A percentile compares a stretch with the other conserved stretches of the same genome.
These are phyloP conservation scores for Yarrowia divulgata DNA, from an alignment of 805 yeast genomes.

Conservation along the genomic window DNA sequence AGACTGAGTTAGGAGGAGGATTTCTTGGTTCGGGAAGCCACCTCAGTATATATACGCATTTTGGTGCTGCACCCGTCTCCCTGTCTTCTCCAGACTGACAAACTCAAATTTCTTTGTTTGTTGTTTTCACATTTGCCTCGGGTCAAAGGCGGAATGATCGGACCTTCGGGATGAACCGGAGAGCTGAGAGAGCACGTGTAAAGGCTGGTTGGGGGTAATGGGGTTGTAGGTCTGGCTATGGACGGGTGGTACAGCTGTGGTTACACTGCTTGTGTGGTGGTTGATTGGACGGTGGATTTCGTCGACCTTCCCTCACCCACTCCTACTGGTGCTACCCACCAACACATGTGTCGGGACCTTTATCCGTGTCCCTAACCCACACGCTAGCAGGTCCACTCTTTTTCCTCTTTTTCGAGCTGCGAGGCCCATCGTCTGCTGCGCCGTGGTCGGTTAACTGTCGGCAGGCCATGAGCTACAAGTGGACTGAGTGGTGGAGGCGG, in stretches of 20 bases:
- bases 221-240: no score
- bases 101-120: constrained; percentile 38
- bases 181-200: constrained; percentile 3
- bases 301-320: neutral
- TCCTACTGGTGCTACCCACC: constrained; percentile 14
- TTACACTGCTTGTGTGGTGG: no score
- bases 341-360: constrained; percentile 13
- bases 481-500: neutral
- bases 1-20: neutral
- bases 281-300: no score
- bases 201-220: neutral
- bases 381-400: neutral
- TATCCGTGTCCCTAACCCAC: constrained; percentile 27
- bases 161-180: constrained; percentile 38
- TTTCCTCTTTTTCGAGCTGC: neutral
- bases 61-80: neutral
- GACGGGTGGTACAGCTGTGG: no score
- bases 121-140: constrained; percentile 40
- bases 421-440: neutral
- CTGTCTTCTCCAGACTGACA: constrained; percentile 36
- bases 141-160: constrained; percentile 40
- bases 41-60: constrained; percentile 5
- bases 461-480: constrained; percentile 25
- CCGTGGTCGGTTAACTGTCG: constrained; percentile 28
- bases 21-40: neutral